Evolutionary conservation across 352 stramenopile species (phyloP), one percentile per base, ranked within the genome.

Genomic region (Phytophthora cryptogea): DNA sequence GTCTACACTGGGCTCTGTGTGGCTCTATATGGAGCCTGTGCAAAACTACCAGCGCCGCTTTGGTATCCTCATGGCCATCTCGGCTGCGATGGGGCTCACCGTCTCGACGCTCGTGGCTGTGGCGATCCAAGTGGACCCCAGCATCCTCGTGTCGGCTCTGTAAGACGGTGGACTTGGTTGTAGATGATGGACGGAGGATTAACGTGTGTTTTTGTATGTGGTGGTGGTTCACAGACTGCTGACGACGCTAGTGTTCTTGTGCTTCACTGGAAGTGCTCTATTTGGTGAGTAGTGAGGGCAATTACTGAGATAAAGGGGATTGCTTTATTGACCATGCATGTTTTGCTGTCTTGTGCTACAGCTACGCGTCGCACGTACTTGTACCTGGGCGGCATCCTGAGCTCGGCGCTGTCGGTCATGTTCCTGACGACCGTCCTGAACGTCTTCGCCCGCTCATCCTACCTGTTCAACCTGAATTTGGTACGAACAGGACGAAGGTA

Each of bases 161-260:
- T 92, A 80, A 62, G 77, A 42, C 0, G 3, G 6, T 33, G 2
- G 30, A 10, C 5, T 0, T 50, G 11, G 10, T 41, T 39, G 42
- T 43, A 36, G 13, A 11, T 27, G 9, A 1, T 37, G 36, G 39
- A 37, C 4, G n/a, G 23, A 16, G 27, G 6, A 16, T 40, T 35
- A 10, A 41, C 13, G 13, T 54, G n/a, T 35, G 32, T 17, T 41
- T 28, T 40, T 55, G 32, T 45, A 5, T 69, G 4, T 45, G 23
- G 31, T 20, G 36, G 17, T 57, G 14, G 20, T 39, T 13, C 45
- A 16, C 20, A 88, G 78, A 30, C 39, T 94, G 39, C 68, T 86
- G 64, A 96, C 89, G 28, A 84, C 76, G 45, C 76, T 83, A 32
- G 75, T 96, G 51, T 97, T 97, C 60, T 50, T 86, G 47, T 93